phyloP scores from a whole-genome alignment of 2,329 filamentous ascomycete genomes.

The Colletotrichum paranaense region DNA sequence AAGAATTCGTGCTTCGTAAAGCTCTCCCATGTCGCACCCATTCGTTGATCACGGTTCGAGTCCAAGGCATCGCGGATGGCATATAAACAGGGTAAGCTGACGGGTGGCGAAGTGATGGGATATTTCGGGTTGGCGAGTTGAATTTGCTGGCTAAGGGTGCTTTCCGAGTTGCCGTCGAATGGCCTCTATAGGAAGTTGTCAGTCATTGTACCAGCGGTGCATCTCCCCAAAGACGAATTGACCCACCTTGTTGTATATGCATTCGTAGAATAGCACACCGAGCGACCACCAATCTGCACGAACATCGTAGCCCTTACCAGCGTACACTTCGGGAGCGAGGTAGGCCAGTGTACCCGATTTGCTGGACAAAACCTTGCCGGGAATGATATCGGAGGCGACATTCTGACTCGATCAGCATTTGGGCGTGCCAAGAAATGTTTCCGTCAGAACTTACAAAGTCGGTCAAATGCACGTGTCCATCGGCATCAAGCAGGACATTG shows the following conservation, averaged over 20 bases:
- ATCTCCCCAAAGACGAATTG: background rate
- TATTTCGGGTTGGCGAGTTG: slow-evolving; percentile 85
- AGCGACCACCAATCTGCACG: slow-evolving; percentile 99
- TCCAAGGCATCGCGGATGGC: slow-evolving; percentile 88
- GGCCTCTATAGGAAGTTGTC: slow-evolving; percentile 72
- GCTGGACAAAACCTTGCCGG: slow-evolving; percentile 86
- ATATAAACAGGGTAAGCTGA: slow-evolving; percentile 88
- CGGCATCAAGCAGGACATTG: slow-evolving; percentile 87
- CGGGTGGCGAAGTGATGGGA: slow-evolving; percentile 91
- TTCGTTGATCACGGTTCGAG: slow-evolving; percentile 80
- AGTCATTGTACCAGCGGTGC: slow-evolving; percentile 44
- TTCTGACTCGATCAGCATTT: slow-evolving; percentile 70
- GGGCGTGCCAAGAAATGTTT: background rate
- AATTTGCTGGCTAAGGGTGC: slow-evolving; percentile 82
- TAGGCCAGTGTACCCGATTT: slow-evolving; percentile 98
- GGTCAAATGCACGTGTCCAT: slow-evolving; percentile 95
- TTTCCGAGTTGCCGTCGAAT: slow-evolving; percentile 90
- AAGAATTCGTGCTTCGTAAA: slow-evolving; percentile 95
- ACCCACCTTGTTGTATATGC: slow-evolving; percentile 96
- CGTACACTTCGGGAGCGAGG: slow-evolving; percentile 94
- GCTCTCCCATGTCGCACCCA: slow-evolving; percentile 87
- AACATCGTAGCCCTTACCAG: slow-evolving; percentile 86
- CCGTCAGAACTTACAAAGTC: slow-evolving; percentile 80
- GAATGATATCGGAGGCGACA: slow-evolving; percentile 92
- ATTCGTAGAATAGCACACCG: slow-evolving; percentile 98